phyloP scores from a whole-genome alignment of 139 green algal species.

The Chlamydomonas sp. region DNA sequence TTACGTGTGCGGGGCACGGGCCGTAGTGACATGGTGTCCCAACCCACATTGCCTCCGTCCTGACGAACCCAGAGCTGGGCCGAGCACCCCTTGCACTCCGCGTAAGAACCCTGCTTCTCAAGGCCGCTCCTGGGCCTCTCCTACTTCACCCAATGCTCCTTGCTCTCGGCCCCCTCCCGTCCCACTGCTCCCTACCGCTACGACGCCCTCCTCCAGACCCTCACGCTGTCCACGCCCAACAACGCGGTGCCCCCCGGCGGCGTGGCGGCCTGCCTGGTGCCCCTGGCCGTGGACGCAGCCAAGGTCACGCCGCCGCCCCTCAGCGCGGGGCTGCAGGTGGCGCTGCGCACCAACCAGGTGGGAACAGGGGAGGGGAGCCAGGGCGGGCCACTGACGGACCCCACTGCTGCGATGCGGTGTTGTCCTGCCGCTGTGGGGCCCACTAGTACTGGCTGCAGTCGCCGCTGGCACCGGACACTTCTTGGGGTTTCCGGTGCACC shows the following conservation, averaged over 20 bases:
- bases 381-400: not conserved
- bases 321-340: conserved; percentile 41
- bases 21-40: no score
- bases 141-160: no score
- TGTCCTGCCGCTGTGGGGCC: not conserved
- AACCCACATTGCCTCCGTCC: no score
- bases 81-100: not conserved
- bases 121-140: no score
- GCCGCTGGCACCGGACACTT: no score
- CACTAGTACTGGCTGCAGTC: no score
- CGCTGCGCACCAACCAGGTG: conserved; percentile 57
- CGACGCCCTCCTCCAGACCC: not conserved
- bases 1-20: no score
- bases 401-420: not conserved
- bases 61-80: not conserved
- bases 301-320: conserved; percentile 51
- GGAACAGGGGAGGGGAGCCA: not conserved
- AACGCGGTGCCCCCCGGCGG: conserved; percentile 57
- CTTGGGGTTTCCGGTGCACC: no score
- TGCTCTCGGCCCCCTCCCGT: no score
- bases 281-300: conserved; percentile 58
- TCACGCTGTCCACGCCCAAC: conserved; percentile 35
- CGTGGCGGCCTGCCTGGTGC: conserved; percentile 40
- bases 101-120: not conserved
- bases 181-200: not conserved